These are phyloP conservation scores for Penicillium goetzii DNA, from an alignment of 495 filamentous ascomycete genomes.

Conservation along the genomic window DNA sequence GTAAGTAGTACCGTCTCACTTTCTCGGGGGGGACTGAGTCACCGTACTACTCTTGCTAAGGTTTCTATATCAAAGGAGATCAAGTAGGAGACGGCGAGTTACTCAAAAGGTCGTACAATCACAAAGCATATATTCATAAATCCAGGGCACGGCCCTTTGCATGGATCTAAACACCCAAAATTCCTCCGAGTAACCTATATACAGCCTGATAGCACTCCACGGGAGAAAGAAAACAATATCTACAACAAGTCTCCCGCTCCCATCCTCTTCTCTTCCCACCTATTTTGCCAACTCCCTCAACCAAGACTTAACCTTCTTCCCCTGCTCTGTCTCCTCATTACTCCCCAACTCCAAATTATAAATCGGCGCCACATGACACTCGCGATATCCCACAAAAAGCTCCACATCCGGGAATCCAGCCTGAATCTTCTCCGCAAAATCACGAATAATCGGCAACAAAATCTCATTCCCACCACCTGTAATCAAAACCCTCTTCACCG, in stretches of 20 bases:
- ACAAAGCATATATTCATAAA: background rate
- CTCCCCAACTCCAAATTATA: constrained; percentile 47
- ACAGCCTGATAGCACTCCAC: background rate
- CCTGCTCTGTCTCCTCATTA: constrained; percentile 45
- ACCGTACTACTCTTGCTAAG: background rate
- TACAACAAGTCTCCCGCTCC: too few relatives aligned
- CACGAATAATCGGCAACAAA: constrained; percentile 59
- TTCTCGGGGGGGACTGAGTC: background rate
- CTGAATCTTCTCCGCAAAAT: constrained; percentile 49
- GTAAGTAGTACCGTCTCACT: background rate
- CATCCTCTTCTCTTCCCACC: too few relatives aligned
- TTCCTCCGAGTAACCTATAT: background rate
- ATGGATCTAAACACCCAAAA: background rate
- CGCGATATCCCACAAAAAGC: constrained; percentile 41
- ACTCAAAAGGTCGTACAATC: constrained; percentile 1
- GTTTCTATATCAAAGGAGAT: background rate
- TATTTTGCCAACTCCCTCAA: constrained; percentile 32
- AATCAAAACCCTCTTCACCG: constrained; percentile 55
- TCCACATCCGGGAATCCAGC: constrained; percentile 40
- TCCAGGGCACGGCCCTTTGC: background rate
- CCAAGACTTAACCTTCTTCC: constrained; percentile 39
- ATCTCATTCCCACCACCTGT: constrained; percentile 63
- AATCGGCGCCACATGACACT: constrained; percentile 50
- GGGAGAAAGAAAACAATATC: background rate
- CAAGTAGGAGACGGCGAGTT: background rate